Conservation (phyloP, 441 rosid species). For the Croton laevigatus region DNA sequence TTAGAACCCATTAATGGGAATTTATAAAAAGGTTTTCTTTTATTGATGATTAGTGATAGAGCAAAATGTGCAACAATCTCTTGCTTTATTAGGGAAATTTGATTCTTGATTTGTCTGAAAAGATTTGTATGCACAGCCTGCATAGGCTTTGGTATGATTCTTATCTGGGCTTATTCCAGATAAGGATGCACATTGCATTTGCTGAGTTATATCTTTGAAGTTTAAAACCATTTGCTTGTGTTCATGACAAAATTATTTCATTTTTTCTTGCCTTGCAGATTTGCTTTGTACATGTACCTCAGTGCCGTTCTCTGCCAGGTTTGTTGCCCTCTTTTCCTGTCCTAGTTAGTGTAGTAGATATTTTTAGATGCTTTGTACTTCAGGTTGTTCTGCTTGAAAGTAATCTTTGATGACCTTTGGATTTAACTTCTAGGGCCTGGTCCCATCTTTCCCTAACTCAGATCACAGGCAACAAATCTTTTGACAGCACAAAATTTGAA, state of each 20-base stretch:
- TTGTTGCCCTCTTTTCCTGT: constrained; percentile 21
- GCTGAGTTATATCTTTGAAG: not conserved
- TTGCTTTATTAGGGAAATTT: not conserved
- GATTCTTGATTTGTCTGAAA: not conserved
- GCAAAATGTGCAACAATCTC: not conserved
- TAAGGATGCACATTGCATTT: not conserved
- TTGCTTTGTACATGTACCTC: constrained; percentile 47
- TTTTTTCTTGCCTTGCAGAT: constrained; percentile 50
- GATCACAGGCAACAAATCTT: not conserved
- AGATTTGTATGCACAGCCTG: not conserved
- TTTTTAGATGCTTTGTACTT: not conserved
- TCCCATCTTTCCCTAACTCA: not conserved
- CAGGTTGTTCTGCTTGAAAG: constrained; percentile 1
- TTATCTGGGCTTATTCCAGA: constrained; percentile 7
- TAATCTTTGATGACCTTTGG: not conserved
- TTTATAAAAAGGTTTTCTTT: not conserved
- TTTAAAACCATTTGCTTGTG: not conserved
- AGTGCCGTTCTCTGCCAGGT: constrained; percentile 79
- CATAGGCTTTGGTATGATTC: not conserved
- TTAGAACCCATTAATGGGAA: not conserved
- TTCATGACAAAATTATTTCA: not conserved
- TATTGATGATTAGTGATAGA: not conserved
- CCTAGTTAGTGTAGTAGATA: not conserved
- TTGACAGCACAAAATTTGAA: not conserved
- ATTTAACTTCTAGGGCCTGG: not conserved